Conservation (phyloP, 139 green algal genomes). For the Pleodorina starrii region DNA sequence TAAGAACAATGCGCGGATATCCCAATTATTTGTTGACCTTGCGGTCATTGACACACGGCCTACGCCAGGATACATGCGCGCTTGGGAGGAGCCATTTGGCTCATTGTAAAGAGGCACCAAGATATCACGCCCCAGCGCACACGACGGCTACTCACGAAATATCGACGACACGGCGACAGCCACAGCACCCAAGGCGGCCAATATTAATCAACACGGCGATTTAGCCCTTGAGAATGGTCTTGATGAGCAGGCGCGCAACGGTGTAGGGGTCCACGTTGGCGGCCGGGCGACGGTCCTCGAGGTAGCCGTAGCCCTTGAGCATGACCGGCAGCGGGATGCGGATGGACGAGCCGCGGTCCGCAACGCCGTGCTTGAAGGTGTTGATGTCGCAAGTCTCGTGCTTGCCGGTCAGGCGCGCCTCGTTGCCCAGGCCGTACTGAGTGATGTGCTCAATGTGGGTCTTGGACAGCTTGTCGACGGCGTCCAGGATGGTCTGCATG, state of each 20-base stretch:
- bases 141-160: no score
- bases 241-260: conserved; percentile 87
- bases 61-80: no score
- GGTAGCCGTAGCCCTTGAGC: conserved; percentile 88
- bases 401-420: conserved; percentile 88
- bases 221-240: conserved; percentile 72
- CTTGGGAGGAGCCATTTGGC: no score
- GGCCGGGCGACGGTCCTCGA: conserved; percentile 89
- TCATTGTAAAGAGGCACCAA: no score
- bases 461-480: conserved; percentile 90
- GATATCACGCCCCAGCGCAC: no score
- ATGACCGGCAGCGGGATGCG: conserved; percentile 91
- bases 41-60: no score
- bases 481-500: conserved; percentile 85
- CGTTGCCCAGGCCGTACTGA: conserved; percentile 90
- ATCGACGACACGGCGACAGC: no score
- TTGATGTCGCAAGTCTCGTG: conserved; percentile 96
- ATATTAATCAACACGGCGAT: no score
- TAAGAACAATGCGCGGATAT: no score
- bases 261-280: conserved; percentile 93
- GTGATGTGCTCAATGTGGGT: conserved; percentile 88
- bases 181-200: no score
- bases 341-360: conserved; percentile 91
- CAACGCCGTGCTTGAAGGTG: conserved; percentile 82
- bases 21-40: no score